Base-by-base conservation (phyloP, 108 stramenopile genomes). In the Skeletonema costatum region DNA sequence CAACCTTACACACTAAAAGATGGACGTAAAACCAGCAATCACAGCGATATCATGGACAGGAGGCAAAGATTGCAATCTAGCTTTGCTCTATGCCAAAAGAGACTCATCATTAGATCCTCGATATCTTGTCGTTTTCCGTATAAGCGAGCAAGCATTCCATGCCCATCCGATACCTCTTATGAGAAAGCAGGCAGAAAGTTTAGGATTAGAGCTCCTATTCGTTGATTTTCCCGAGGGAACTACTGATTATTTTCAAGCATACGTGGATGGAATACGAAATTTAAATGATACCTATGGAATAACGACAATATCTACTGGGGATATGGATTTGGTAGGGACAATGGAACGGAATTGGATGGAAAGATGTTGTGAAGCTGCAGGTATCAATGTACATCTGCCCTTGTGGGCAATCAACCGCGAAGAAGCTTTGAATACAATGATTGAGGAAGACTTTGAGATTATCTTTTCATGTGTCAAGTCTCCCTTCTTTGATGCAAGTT, bases 51-150 rank as follows among this genome's bases (percentile, higher is more conserved):
- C 85, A 53, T 86, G 77, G 77, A 86, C 81, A 25, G 85, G 85
- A 0, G 85, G 85, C 46, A 86, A 86, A 66, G 85, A 86, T 51
- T 86, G 85, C 53, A 80, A 86, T 65, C 75, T 86, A 5, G 81
- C 85, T 6, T 74, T 86, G 67, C 85, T 81, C 29, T 58, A 9
- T 14, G 59, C 79, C 12, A 59, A 64, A 33, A 60, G 78, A 38
- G 61, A 86, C 29, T 62, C 64, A 12, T 36, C 73, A 17, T 53
- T 79, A 19, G 64, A 79, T 32, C 77, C 82, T 12, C 63, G 74
- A 35, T 78, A 67, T 50, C 68, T 78, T 2, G 53, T 82, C 17
- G 72, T 69, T 3, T 74, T 64, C 46, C 70, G 81, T 44, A 44
- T 63, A 5, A 19, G 56, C 35, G 62, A 64, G 11, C 42, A 64